Evolutionary conservation across 169 alveolate genomes (phyloP), one percentile per base, ranked within the genome.

Genomic region (Besnoitia besnoiti): DNA sequence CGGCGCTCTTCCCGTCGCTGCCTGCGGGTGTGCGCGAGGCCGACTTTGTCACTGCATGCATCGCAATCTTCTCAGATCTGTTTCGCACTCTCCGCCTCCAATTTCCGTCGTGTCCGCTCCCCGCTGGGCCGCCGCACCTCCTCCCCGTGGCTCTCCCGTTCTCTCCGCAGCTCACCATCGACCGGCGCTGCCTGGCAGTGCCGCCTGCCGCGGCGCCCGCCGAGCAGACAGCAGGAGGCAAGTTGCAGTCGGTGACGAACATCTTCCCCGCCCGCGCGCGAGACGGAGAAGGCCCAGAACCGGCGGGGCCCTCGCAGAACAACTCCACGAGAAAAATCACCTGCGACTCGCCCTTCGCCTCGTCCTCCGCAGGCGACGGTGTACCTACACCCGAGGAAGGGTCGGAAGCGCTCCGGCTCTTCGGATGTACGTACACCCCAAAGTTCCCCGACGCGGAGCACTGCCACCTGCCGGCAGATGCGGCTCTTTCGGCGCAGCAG

Each of bases 341-440:
- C 24, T 14, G 55, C 55, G 55, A 8, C 30, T n/a, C 67, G 30
- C 67, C n/a, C n/a, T n/a, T n/a, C n/a, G n/a, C n/a, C n/a, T n/a
- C n/a, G n/a, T n/a, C n/a, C n/a, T n/a, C n/a, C n/a, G n/a, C n/a
- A n/a, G n/a, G n/a, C n/a, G n/a, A n/a, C n/a, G n/a, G n/a, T n/a
- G n/a, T n/a, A n/a, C n/a, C n/a, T n/a, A n/a, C n/a, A n/a, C n/a
- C n/a, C n/a, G n/a, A n/a, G n/a, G n/a, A n/a, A n/a, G n/a, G n/a
- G 55, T 16, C 27, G 30, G 82, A 73, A n/a, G 82, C 82, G 27
- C n/a, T 73, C 46, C 93, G 82, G 46, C 90, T 90, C 51, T 90
- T 90, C 73, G 93, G 93, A 85, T 90, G 93, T 77, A 79, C 93
- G 84, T 90, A 90, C 93, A 90, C 90, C 85, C 93, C 93, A 55